These are phyloP conservation scores for Phytophthora ramorum DNA, from an alignment of 352 stramenopile genomes.

Conservation along the genomic window DNA sequence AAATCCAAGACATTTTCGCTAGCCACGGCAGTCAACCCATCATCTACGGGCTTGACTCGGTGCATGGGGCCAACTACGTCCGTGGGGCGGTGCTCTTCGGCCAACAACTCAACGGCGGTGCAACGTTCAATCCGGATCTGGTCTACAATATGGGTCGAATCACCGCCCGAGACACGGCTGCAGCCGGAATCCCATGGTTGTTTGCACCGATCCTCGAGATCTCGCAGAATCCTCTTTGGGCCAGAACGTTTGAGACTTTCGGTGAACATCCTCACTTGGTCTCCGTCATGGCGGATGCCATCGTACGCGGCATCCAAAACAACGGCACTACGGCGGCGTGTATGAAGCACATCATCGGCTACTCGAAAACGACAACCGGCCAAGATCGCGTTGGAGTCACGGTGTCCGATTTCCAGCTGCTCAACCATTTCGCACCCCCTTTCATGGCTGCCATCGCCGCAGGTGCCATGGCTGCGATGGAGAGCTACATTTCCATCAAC, in stretches of 20 bases:
- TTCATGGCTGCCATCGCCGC: constrained; percentile 88
- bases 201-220: constrained; percentile 92
- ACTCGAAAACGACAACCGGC: constrained; percentile 83
- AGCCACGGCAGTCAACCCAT: constrained; percentile 63
- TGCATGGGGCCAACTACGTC: constrained; percentile 92
- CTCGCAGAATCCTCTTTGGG: constrained; percentile 88
- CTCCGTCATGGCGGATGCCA: constrained; percentile 76
- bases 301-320: constrained; percentile 87
- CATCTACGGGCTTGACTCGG: constrained; percentile 91
- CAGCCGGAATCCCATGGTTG: constrained; percentile 91
- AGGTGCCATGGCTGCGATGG: constrained; percentile 91
- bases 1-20: constrained; percentile 83
- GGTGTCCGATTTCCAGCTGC: constrained; percentile 75
- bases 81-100: constrained; percentile 83
- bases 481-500: constrained; percentile 94
- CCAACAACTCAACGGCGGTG: constrained; percentile 89
- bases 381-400: constrained; percentile 86
- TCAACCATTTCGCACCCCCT: constrained; percentile 87
- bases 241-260: constrained; percentile 94
- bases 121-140: constrained; percentile 87
- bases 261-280: constrained; percentile 91
- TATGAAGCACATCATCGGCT: constrained; percentile 93
- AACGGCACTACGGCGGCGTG: constrained; percentile 73
- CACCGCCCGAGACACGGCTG: constrained; percentile 85
- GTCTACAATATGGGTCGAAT: constrained; percentile 71